phyloP scores from a whole-genome alignment of 164 flowering plant genomes.

The Euptelea pleiosperma region DNA sequence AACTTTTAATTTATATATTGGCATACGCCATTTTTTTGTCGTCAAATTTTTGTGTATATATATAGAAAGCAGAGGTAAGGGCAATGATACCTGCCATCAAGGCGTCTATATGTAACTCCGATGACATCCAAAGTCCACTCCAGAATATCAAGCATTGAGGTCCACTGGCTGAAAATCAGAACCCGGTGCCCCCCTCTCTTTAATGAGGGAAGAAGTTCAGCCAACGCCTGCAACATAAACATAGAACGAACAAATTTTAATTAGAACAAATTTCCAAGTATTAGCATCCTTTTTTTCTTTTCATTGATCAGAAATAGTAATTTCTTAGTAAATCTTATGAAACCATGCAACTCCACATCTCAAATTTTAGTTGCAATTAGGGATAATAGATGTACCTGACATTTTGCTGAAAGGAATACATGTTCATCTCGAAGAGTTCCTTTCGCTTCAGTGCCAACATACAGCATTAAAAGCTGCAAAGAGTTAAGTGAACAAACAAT shows the following conservation, averaged over 20 bases:
- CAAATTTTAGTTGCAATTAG: background rate
- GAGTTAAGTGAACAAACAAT: background rate
- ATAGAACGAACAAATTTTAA: background rate
- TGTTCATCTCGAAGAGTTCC: slow-evolving; percentile 64
- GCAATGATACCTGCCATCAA: slow-evolving; percentile 78
- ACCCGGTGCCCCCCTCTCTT: slow-evolving; percentile 73
- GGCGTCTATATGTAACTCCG: slow-evolving; percentile 78
- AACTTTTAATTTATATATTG: too few relatives aligned
- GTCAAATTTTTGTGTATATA: too few relatives aligned
- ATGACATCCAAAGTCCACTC: slow-evolving; percentile 96
- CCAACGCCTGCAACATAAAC: slow-evolving; percentile 51
- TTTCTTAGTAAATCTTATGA: background rate
- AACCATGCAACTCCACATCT: background rate
- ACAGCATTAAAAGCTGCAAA: slow-evolving; percentile 64
- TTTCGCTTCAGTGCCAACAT: slow-evolving; percentile 38
- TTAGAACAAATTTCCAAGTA: background rate
- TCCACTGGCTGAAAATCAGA: slow-evolving; percentile 96
- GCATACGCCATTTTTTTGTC: too few relatives aligned
- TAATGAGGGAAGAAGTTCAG: slow-evolving; percentile 73
- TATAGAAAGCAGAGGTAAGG: background rate
- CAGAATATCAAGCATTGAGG: slow-evolving; percentile 96
- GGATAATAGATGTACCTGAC: slow-evolving; percentile 47
- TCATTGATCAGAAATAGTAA: background rate
- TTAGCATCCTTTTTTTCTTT: background rate
- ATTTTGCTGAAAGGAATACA: slow-evolving; percentile 78